Evolutionary conservation across 192 early-diverging fungal genomes (phyloP).

Genomic region (Backusella westeae): DNA sequence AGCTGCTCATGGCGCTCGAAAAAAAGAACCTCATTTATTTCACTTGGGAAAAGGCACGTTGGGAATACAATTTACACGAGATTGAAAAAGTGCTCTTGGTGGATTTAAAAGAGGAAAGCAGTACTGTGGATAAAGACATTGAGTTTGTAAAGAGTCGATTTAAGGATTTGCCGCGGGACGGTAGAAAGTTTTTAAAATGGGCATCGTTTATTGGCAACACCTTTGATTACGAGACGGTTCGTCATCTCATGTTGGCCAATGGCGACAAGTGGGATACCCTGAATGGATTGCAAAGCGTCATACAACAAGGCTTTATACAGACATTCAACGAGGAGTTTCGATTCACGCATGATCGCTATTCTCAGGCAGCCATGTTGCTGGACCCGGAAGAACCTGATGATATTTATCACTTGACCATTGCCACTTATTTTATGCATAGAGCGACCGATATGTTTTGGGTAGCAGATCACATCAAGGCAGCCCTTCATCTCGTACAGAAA

Average conservation of each 20-base stretch:
- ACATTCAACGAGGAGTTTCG: slow-evolving; percentile 28
- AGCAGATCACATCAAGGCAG: slow-evolving; percentile 31
- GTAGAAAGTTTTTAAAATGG: slow-evolving; percentile 33
- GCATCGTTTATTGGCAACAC: slow-evolving; percentile 35
- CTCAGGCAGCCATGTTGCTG: slow-evolving; percentile 27
- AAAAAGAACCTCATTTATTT: slow-evolving; percentile 31
- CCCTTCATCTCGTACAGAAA: slow-evolving; percentile 19
- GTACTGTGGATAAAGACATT: slow-evolving; percentile 14
- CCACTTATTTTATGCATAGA: slow-evolving; percentile 19
- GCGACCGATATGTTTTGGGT: slow-evolving; percentile 29
- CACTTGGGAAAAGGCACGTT: slow-evolving; percentile 27
- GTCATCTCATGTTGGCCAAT: slow-evolving; percentile 22
- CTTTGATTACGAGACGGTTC: slow-evolving; percentile 28
- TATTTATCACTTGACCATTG: slow-evolving; percentile 29
- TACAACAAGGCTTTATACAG: slow-evolving; percentile 33
- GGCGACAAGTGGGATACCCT: slow-evolving; percentile 9
- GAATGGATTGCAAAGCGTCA: slow-evolving; percentile 26
- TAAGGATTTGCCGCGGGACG: slow-evolving; percentile 27
- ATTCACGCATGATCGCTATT: slow-evolving; percentile 34
- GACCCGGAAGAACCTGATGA: neutral
- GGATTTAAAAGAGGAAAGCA: neutral
- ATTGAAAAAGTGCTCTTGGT: slow-evolving; percentile 16
- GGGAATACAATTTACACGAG: slow-evolving; percentile 35
- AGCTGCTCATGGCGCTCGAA: slow-evolving; percentile 25
- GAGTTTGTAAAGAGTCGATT: slow-evolving; percentile 27